Percentiles rank a stretch among this genome's conserved stretches.
phyloP scores from a whole-genome alignment of 2,329 filamentous ascomycete genomes.

The Calonectria pteridis region DNA sequence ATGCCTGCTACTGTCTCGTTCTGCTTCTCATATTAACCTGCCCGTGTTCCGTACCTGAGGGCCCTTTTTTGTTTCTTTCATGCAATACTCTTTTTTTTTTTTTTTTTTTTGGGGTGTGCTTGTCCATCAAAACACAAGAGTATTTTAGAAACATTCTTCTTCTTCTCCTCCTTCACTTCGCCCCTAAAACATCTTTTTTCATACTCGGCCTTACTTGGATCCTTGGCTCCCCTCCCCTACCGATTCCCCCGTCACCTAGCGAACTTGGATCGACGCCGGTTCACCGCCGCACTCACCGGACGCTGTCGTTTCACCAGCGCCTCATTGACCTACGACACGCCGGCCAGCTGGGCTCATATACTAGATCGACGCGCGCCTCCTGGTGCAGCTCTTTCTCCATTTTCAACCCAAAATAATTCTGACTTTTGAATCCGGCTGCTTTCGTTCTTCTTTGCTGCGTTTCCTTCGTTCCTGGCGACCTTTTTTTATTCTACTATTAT shows the following conservation, averaged over 20 bases:
- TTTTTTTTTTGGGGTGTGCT: neutral
- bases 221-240: neutral
- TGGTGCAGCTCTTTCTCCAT: neutral
- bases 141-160: neutral
- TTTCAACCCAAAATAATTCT: neutral
- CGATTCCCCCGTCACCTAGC: neutral
- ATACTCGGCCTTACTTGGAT: neutral
- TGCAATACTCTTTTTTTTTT: neutral
- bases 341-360: neutral
- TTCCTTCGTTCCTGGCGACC: neutral
- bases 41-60: neutral
- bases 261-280: constrained; percentile 11
- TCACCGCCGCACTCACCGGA: constrained; percentile 18
- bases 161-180: neutral
- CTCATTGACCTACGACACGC: constrained; percentile 9
- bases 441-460: neutral
- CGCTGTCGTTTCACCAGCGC: constrained; percentile 24
- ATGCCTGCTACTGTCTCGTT: constrained; percentile 8
- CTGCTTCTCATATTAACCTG: neutral
- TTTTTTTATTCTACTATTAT: neutral
- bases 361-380: neutral
- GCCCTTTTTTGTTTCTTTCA: neutral
- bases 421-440: constrained; percentile 15
- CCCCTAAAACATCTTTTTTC: neutral
- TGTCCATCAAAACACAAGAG: neutral